Percentiles rank a stretch among this genome's conserved stretches.
These are phyloP conservation scores for Pholiota microspora DNA, from an alignment of 768 basidiomycete genomes.

Conservation along the genomic window DNA sequence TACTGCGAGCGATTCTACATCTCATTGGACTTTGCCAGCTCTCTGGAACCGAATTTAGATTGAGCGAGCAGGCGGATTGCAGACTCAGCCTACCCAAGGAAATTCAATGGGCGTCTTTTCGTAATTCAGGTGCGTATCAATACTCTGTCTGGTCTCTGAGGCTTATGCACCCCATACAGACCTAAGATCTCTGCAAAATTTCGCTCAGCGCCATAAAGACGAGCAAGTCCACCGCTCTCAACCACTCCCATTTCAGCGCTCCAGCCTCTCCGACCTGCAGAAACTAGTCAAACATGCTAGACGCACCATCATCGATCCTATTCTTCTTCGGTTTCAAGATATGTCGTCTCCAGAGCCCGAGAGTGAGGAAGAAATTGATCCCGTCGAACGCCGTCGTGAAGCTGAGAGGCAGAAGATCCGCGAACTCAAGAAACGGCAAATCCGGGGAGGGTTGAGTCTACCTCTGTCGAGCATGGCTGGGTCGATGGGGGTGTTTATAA, in stretches of 20 bases:
- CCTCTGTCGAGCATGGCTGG: slow-evolving; percentile 19
- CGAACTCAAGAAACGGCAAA: slow-evolving; percentile 54
- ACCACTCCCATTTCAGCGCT: slow-evolving; percentile 42
- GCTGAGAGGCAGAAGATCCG: slow-evolving; percentile 52
- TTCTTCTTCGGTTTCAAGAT: slow-evolving; percentile 32
- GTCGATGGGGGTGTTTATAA: slow-evolving; percentile 45
- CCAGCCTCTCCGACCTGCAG: slow-evolving; percentile 54
- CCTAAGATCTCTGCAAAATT: slow-evolving; percentile 46
- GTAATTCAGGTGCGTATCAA: slow-evolving; percentile 43
- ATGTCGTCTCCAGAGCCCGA: slow-evolving; percentile 33
- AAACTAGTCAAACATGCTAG: slow-evolving; percentile 53
- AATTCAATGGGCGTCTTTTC: slow-evolving; percentile 64
- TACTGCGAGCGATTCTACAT: background rate
- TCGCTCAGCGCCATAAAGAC: slow-evolving; percentile 36
- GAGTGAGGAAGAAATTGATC: slow-evolving; percentile 37
- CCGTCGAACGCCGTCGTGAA: slow-evolving; percentile 32
- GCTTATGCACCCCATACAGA: slow-evolving; percentile 38
- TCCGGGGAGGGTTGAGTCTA: slow-evolving; percentile 26
- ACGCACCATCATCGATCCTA: slow-evolving; percentile 48
- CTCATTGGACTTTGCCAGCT: slow-evolving; percentile 16
- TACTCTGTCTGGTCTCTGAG: background rate
- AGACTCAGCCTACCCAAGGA: slow-evolving; percentile 42
- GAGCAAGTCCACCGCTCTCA: slow-evolving; percentile 34
- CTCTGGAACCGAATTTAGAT: slow-evolving; percentile 31
- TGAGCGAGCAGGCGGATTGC: slow-evolving; percentile 47